Conservation (phyloP, 2,329 filamentous ascomycete genomes). For the Alternaria longipes region DNA sequence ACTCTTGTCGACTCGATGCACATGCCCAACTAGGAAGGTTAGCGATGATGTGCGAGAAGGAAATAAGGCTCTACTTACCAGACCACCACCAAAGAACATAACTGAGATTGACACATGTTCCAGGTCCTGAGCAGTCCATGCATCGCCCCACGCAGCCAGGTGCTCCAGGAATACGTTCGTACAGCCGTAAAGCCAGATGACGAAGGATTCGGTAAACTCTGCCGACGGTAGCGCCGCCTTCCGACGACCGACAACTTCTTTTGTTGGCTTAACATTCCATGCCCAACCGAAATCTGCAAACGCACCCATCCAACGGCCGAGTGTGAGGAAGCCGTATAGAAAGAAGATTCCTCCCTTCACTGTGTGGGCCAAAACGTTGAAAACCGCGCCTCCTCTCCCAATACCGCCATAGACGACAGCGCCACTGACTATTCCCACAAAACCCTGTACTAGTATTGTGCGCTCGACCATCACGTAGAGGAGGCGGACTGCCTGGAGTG, state of each 20-base stretch:
- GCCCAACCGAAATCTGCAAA: slow-evolving; percentile 94
- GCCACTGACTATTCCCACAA: slow-evolving; percentile 75
- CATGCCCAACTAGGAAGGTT: slow-evolving; percentile 70
- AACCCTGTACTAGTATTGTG: slow-evolving; percentile 79
- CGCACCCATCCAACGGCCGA: slow-evolving; percentile 89
- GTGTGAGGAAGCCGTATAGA: slow-evolving; percentile 86
- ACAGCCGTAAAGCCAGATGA: slow-evolving; percentile 89
- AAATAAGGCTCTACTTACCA: slow-evolving; percentile 64
- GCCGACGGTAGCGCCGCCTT: slow-evolving; percentile 72
- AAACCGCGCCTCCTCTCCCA: slow-evolving; percentile 75
- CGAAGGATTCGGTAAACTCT: slow-evolving; percentile 87
- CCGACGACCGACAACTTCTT: slow-evolving; percentile 68
- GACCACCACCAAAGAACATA: slow-evolving; percentile 90
- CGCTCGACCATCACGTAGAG: slow-evolving; percentile 77
- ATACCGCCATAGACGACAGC: slow-evolving; percentile 81
- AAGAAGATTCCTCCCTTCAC: slow-evolving; percentile 96
- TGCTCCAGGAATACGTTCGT: slow-evolving; percentile 96
- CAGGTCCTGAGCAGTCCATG: slow-evolving; percentile 81
- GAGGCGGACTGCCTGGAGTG: slow-evolving; percentile 67
- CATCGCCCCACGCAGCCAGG: slow-evolving; percentile 73
- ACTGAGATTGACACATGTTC: slow-evolving; percentile 94
- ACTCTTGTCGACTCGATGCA: slow-evolving; percentile 76
- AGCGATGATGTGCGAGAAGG: slow-evolving; percentile 29
- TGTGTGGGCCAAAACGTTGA: slow-evolving; percentile 89
- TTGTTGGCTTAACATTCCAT: slow-evolving; percentile 82